Base-by-base conservation (phyloP, 2,329 filamentous ascomycete genomes). In the Talaromyces sp. region DNA sequence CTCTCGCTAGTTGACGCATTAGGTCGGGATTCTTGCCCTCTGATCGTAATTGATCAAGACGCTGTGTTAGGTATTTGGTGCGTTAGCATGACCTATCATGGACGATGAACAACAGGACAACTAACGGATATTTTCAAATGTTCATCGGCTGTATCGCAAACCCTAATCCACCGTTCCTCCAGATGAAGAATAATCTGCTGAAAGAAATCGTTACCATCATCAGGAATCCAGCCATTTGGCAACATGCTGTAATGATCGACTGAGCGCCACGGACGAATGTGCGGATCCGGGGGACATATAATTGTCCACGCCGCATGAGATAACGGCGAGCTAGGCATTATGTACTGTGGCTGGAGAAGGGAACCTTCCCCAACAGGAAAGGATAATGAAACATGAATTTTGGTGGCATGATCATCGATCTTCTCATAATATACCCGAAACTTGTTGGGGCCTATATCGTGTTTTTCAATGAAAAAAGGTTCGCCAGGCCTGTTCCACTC, bases 11-110 rank as follows among this genome's bases (percentile, higher is more conserved):
- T 37, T 27, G 59, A 61, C 59, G 59, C 41, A 61, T 47, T 7
- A 61, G 59, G 8, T 61, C 59, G 9, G 59, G 59, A 7, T 35
- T 37, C 27, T 50, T 61, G 13, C 59, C 59, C 27, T 61, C 59
- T 6, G 27, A 47, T 22, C 59, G 27, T 16, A 61, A 16, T 61
- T 61, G 59, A 22, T 37, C 8, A 13, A 61, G 27, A 24, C 59
- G 59, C 59, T 61, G 43, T 61, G 22, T 8, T 35, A 22, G 41
- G 9, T 35, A 22, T 19, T n/a, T 8, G 3, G 16, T 35, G 9
- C 3, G 27, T 54, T 54, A 54, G 47, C 24, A 50, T 50, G 22
- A 9, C 5, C 27, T 24, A 16, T 31, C 3, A 31, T 9, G 19
- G 19, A 31, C 9, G 33, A 27, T 52, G 3, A 35, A 3, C 6